phyloP scores from a whole-genome alignment of 192 early-diverging fungal species.

The Rhizophlyctis rosea region DNA sequence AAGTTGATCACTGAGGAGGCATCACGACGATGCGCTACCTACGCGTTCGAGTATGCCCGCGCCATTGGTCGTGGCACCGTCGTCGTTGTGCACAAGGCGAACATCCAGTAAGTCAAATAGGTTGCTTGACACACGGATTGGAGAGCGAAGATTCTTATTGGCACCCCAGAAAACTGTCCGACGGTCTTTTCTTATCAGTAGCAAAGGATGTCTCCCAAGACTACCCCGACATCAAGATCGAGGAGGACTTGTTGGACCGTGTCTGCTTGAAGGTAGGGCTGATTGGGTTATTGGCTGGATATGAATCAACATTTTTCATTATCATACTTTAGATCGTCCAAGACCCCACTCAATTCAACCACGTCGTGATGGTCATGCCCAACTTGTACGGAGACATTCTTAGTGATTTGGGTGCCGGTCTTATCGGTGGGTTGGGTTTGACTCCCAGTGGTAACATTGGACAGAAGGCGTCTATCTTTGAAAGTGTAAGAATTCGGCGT shows the following conservation, averaged over 20 bases:
- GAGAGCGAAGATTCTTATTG: no score
- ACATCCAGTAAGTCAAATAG: conserved; percentile 41
- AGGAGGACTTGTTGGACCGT: conserved; percentile 90
- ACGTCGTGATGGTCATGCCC: conserved; percentile 99
- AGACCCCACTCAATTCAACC: conserved; percentile 82
- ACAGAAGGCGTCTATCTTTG: conserved; percentile 95
- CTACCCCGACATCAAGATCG: conserved; percentile 88
- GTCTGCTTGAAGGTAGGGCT: conserved; percentile 70
- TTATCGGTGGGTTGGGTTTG: conserved; percentile 96
- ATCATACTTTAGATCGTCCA: conserved; percentile 73
- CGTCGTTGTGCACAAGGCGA: conserved; percentile 97
- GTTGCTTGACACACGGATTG: not conserved
- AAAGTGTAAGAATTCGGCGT: conserved; percentile 60
- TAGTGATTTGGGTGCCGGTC: conserved; percentile 95
- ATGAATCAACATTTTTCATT: not conserved
- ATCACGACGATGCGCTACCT: conserved; percentile 84
- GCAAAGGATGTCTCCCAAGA: conserved; percentile 88
- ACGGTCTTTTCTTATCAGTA: conserved; percentile 93
- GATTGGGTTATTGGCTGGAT: not conserved
- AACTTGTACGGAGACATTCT: conserved; percentile 99
- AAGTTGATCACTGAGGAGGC: conserved; percentile 98
- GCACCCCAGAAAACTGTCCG: conserved; percentile 83
- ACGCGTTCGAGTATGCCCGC: conserved; percentile 93
- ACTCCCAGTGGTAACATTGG: conserved; percentile 99
- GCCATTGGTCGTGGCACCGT: conserved; percentile 87